Evolutionary conservation across 2,329 filamentous ascomycete species (phyloP).

Genomic region (Blastomyces percursus): DNA sequence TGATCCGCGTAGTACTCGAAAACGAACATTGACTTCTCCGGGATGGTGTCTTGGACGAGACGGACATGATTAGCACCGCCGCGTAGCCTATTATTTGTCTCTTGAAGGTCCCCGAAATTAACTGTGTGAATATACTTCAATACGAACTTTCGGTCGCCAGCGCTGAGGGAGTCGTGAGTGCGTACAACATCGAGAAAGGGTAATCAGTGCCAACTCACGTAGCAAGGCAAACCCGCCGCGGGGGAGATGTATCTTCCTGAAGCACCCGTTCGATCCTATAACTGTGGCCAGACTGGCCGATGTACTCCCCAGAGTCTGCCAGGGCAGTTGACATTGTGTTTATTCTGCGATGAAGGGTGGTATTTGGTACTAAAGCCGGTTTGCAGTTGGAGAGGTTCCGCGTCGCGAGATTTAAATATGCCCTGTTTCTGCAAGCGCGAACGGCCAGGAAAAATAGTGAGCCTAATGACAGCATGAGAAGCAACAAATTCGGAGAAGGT

Average conservation of each 20-base stretch:
- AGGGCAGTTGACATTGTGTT: constrained; percentile 12
- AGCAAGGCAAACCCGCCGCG: constrained; percentile 6
- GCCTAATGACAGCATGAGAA: constrained; percentile 10
- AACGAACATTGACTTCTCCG: constrained; percentile 37
- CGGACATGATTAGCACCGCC: constrained; percentile 23
- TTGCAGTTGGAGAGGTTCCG: constrained; percentile 5
- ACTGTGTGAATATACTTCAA: constrained; percentile 9
- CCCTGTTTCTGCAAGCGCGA: constrained; percentile 9
- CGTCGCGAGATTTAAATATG: constrained; percentile 7
- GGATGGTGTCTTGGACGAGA: constrained; percentile 33
- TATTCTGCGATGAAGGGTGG: constrained; percentile 12
- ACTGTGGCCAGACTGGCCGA: constrained; percentile 11
- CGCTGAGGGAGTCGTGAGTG: constrained; percentile 6
- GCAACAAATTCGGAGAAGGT: constrained; percentile 1
- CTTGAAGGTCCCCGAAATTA: constrained; percentile 8
- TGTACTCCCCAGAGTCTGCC: constrained; percentile 8
- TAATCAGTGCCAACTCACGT: constrained; percentile 1
- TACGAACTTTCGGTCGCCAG: constrained; percentile 7
- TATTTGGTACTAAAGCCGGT: constrained; percentile 4
- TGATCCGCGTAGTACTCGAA: constrained; percentile 37
- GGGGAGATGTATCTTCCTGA: constrained; percentile 12
- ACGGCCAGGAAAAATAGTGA: neutral
- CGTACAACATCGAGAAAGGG: constrained; percentile 6
- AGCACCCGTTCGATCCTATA: constrained; percentile 13
- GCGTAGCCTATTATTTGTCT: constrained; percentile 13